Percentiles rank a stretch among this genome's conserved stretches.
Evolutionary conservation across 2,329 filamentous ascomycete species (phyloP).

Genomic region (Beauveria scarabaeidicola): DNA sequence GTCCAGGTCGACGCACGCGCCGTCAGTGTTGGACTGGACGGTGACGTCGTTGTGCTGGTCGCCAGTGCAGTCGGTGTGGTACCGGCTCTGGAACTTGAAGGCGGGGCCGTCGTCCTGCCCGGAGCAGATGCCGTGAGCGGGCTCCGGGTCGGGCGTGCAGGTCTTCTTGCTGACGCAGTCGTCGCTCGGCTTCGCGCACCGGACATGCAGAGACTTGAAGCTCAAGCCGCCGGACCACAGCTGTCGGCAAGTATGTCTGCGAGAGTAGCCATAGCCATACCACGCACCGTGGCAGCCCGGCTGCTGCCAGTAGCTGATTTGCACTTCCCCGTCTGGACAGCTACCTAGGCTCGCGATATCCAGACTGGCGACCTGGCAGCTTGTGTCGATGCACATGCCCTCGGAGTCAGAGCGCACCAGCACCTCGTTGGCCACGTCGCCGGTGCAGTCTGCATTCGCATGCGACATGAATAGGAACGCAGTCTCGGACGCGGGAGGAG

Average conservation of each 20-base stretch:
- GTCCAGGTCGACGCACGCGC: slow-evolving; percentile 9
- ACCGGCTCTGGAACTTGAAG: slow-evolving; percentile 1
- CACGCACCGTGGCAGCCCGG: not conserved
- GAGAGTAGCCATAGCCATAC: slow-evolving; percentile 2
- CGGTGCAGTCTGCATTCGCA: not conserved
- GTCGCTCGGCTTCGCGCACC: not conserved
- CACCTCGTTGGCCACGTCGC: not conserved
- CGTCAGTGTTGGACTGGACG: not conserved
- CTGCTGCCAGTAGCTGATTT: slow-evolving; percentile 1
- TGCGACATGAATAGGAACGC: not conserved
- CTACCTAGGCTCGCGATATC: not conserved
- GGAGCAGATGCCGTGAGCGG: not conserved
- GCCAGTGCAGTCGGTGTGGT: slow-evolving; percentile 9
- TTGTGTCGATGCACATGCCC: not conserved
- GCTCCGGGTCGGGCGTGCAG: not conserved
- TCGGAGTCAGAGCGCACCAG: not conserved
- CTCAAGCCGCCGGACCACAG: not conserved
- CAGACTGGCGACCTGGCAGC: not conserved
- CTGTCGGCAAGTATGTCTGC: not conserved
- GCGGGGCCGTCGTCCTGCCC: not conserved
- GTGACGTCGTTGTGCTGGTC: slow-evolving; percentile 2
- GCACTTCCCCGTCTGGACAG: not conserved
- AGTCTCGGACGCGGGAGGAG: not conserved
- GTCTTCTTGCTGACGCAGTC: not conserved
- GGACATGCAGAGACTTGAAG: not conserved